Conservation (phyloP, 371 early-diverging fungal genomes). For the Mucor indicus region DNA sequence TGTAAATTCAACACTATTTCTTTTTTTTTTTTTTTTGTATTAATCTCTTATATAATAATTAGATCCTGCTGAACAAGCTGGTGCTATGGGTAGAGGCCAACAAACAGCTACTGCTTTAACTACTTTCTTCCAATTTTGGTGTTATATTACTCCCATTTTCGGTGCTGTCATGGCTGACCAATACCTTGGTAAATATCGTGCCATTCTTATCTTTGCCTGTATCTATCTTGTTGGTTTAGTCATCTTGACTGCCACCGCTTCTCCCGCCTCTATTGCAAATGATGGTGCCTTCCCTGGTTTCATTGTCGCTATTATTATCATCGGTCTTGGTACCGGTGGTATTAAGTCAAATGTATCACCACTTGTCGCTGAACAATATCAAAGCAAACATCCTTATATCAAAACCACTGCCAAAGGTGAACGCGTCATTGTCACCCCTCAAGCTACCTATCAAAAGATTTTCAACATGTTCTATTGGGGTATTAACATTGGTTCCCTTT, state of each 20-base stretch:
- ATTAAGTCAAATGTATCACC: constrained; percentile 52
- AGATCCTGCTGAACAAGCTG: constrained; percentile 45
- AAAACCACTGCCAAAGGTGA: constrained; percentile 22
- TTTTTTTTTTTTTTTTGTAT: too few species aligned
- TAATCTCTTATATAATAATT: too few species aligned
- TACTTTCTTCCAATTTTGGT: constrained; percentile 78
- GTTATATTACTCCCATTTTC: constrained; percentile 76
- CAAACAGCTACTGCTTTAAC: constrained; percentile 65
- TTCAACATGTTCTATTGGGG: constrained; percentile 73
- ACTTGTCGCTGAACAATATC: constrained; percentile 50
- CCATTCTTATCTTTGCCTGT: constrained; percentile 65
- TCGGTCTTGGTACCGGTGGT: constrained; percentile 61
- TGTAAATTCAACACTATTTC: too few species aligned
- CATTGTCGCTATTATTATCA: constrained; percentile 61
- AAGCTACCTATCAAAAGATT: constrained; percentile 41
- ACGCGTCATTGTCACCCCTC: constrained; percentile 44
- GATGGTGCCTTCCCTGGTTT: constrained; percentile 64
- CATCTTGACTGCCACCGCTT: constrained; percentile 61
- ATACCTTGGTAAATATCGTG: constrained; percentile 78
- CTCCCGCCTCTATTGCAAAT: constrained; percentile 47
- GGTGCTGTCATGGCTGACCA: constrained; percentile 83
- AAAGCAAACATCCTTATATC: constrained; percentile 28
- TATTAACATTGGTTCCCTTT: constrained; percentile 74
- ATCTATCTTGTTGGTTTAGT: constrained; percentile 69
- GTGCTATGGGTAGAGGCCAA: constrained; percentile 48